Evolutionary conservation across 768 basidiomycete genomes (phyloP).

Genomic region (Boletales sp.): DNA sequence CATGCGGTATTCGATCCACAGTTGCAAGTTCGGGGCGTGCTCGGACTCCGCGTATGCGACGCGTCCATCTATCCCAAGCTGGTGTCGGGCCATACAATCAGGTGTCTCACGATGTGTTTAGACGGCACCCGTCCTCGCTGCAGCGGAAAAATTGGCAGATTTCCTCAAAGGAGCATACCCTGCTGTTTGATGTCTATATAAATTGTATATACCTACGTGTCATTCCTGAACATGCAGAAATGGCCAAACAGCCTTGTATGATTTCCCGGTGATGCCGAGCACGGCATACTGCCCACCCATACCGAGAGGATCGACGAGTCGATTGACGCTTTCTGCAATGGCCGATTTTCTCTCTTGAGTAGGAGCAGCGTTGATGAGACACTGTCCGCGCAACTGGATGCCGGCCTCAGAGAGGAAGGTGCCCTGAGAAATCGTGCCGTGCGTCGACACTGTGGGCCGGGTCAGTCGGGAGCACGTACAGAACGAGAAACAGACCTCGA

Average conservation of each 20-base stretch:
- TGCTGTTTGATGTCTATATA: neutral
- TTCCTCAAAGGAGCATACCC: slow-evolving; percentile 26
- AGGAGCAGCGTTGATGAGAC: slow-evolving; percentile 50
- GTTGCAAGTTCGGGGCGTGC: slow-evolving; percentile 41
- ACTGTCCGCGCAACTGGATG: slow-evolving; percentile 58
- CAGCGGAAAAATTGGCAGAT: slow-evolving; percentile 35
- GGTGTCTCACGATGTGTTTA: neutral
- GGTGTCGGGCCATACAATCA: slow-evolving; percentile 43
- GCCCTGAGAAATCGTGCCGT: slow-evolving; percentile 74
- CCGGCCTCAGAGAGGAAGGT: slow-evolving; percentile 81
- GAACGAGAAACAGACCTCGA: slow-evolving; percentile 36
- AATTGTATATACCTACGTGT: neutral
- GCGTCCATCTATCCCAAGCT: slow-evolving; percentile 44
- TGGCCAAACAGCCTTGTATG: slow-evolving; percentile 27
- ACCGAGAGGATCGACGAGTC: slow-evolving; percentile 71
- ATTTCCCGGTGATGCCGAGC: slow-evolving; percentile 47
- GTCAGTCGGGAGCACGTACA: slow-evolving; percentile 5
- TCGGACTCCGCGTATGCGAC: slow-evolving; percentile 43
- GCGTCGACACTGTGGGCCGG: slow-evolving; percentile 33
- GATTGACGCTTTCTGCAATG: slow-evolving; percentile 56
- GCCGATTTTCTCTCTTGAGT: slow-evolving; percentile 47
- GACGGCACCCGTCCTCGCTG: slow-evolving; percentile 29
- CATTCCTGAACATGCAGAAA: slow-evolving; percentile 14
- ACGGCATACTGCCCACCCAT: slow-evolving; percentile 92
- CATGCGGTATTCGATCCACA: slow-evolving; percentile 42